phyloP scores from a whole-genome alignment of 2,329 filamentous ascomycete species.

The Pezicula radicicola region DNA sequence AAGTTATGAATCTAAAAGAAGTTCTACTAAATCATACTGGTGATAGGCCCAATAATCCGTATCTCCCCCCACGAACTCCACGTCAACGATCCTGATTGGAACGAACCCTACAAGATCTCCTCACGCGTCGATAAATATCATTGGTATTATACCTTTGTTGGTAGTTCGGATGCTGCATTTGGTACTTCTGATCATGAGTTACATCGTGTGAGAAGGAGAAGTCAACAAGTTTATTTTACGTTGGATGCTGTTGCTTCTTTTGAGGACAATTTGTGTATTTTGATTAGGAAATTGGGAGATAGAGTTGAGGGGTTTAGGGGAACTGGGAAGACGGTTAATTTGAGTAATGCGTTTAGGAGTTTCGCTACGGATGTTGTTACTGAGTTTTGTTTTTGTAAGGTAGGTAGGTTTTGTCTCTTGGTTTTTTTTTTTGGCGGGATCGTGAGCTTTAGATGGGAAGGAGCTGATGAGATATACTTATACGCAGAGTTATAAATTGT shows the following conservation, averaged over 20 bases:
- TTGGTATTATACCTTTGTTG: conserved; percentile 8
- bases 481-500: conserved; percentile 3
- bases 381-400: conserved; percentile 9
- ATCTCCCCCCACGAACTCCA: conserved; percentile 27
- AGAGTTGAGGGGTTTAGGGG: conserved; percentile 7
- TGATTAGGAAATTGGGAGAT: conserved; percentile 6
- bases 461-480: too few relatives aligned
- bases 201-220: conserved; percentile 10
- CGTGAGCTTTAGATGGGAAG: too few relatives aligned
- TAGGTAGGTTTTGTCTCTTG: too few relatives aligned
- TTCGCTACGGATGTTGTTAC: conserved; percentile 15
- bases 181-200: conserved; percentile 12
- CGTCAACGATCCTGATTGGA: conserved; percentile 23
- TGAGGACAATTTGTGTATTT: conserved; percentile 1
- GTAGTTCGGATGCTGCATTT: conserved; percentile 9
- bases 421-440: too few relatives aligned
- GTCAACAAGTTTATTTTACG: conserved; percentile 12
- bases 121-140: conserved; percentile 10
- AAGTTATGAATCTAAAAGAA: background rate
- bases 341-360: conserved; percentile 11
- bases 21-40: background rate
- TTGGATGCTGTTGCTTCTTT: conserved; percentile 7
- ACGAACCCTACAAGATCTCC: conserved; percentile 10
- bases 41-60: conserved; percentile 21
- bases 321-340: conserved; percentile 9